Percentiles rank a stretch among this genome's conserved stretches.
Evolutionary conservation across 2,329 filamentous ascomycete species (phyloP).

Genomic region (Emericellopsis atlantica): DNA sequence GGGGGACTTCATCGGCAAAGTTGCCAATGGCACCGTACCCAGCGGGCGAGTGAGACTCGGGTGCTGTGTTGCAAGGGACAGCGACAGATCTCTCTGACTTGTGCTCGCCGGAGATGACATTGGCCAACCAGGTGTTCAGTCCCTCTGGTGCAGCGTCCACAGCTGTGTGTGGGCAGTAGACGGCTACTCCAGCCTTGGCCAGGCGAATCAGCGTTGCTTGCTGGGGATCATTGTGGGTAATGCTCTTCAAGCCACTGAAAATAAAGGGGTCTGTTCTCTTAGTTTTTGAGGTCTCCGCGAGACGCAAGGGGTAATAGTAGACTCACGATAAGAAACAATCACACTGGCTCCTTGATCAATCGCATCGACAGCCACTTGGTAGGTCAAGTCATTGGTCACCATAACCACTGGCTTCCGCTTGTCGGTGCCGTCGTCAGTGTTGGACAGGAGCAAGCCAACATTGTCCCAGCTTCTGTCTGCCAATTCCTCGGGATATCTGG

Average conservation of each 20-base stretch:
- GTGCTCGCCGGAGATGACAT: slow-evolving; percentile 55
- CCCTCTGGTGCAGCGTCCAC: slow-evolving; percentile 78
- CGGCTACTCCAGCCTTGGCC: slow-evolving; percentile 76
- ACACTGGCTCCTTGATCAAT: slow-evolving; percentile 64
- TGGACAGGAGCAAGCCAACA: slow-evolving; percentile 63
- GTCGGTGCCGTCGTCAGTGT: slow-evolving; percentile 19
- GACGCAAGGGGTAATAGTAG: neutral
- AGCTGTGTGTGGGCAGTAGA: slow-evolving; percentile 93
- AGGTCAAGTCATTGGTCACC: slow-evolving; percentile 79
- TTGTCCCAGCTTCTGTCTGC: slow-evolving; percentile 93
- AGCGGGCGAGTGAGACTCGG: slow-evolving; percentile 29
- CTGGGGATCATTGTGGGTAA: slow-evolving; percentile 75
- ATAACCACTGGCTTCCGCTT: slow-evolving; percentile 27
- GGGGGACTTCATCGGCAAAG: slow-evolving; percentile 21
- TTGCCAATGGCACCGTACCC: slow-evolving; percentile 41
- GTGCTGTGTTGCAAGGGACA: slow-evolving; percentile 28
- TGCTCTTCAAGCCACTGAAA: slow-evolving; percentile 80
- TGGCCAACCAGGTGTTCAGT: slow-evolving; percentile 88
- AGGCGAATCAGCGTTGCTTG: slow-evolving; percentile 75
- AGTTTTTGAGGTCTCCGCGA: neutral
- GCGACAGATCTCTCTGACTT: slow-evolving; percentile 26
- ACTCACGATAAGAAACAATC: slow-evolving; percentile 74
- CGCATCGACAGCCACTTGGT: slow-evolving; percentile 79
- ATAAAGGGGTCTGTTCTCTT: slow-evolving; percentile 66
- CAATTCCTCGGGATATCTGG: slow-evolving; percentile 75